A percentile compares a stretch with the other conserved stretches of the same genome.
phyloP scores from a whole-genome alignment of 2,329 filamentous ascomycete species.

The Tympanopsis confertula region DNA sequence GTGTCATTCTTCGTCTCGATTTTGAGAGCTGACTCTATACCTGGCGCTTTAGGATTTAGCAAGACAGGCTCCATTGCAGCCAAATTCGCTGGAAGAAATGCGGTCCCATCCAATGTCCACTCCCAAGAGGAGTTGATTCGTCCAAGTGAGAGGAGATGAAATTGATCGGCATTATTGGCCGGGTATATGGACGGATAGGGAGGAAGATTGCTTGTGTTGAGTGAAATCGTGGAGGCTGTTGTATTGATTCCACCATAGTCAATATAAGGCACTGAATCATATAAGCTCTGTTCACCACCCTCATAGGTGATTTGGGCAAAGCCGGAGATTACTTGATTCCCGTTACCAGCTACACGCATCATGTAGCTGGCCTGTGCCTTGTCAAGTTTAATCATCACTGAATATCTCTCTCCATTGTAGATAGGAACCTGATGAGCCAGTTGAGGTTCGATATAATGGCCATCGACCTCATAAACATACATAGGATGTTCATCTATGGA shows the following conservation, averaged over 20 bases:
- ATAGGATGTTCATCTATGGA: slow-evolving; percentile 19
- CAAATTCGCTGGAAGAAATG: slow-evolving; percentile 14
- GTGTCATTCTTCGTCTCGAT: slow-evolving; percentile 16
- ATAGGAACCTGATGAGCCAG: slow-evolving; percentile 17
- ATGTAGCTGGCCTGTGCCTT: slow-evolving; percentile 21
- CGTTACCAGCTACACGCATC: slow-evolving; percentile 26
- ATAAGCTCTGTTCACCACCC: slow-evolving; percentile 4
- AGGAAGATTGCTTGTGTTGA: not conserved
- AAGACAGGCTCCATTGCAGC: slow-evolving; percentile 17
- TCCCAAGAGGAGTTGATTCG: slow-evolving; percentile 16
- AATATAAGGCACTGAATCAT: slow-evolving; percentile 20
- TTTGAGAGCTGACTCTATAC: slow-evolving; percentile 11
- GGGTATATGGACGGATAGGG: slow-evolving; percentile 3
- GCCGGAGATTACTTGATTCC: slow-evolving; percentile 30
- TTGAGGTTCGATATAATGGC: slow-evolving; percentile 20
- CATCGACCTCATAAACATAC: slow-evolving; percentile 20
- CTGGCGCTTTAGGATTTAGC: slow-evolving; percentile 15
- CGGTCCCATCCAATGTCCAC: slow-evolving; percentile 19
- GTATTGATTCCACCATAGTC: slow-evolving; percentile 19
- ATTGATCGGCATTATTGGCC: slow-evolving; percentile 13
- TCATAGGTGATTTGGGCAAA: slow-evolving; percentile 25
- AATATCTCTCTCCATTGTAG: slow-evolving; percentile 22
- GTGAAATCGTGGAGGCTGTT: not conserved
- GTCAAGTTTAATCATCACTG: slow-evolving; percentile 21
- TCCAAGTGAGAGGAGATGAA: slow-evolving; percentile 2